Evolutionary conservation across 345 rosid species (phyloP).

Genomic region (Corchorus olitorius): DNA sequence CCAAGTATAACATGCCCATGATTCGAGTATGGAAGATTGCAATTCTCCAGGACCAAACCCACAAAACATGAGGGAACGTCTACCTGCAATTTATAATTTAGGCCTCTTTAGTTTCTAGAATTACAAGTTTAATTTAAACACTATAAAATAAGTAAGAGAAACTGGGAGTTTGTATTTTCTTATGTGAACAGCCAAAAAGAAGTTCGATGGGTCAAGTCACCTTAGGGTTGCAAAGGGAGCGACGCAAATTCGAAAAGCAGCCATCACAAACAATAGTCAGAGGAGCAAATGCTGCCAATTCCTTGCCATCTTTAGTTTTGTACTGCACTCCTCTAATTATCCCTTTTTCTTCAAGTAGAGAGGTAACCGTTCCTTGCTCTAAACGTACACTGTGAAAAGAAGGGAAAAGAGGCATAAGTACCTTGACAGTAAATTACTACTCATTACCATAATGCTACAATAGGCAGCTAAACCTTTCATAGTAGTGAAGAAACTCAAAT

Average conservation of each 20-base stretch:
- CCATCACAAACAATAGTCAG: constrained; percentile 83
- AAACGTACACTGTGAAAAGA: constrained; percentile 49
- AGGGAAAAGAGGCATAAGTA: background rate
- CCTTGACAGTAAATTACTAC: background rate
- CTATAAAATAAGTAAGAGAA: background rate
- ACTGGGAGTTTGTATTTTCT: background rate
- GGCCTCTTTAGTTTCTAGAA: background rate
- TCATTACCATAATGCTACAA: background rate
- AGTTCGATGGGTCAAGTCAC: constrained; percentile 29
- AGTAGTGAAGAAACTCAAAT: background rate
- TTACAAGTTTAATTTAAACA: background rate
- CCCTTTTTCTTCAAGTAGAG: constrained; percentile 68
- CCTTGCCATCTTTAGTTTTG: constrained; percentile 62
- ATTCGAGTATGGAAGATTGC: constrained; percentile 60
- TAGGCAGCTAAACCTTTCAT: constrained; percentile 4
- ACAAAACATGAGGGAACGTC: constrained; percentile 67
- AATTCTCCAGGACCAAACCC: constrained; percentile 62
- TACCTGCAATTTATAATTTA: constrained; percentile 38
- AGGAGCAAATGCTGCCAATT: constrained; percentile 56
- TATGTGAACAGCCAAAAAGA: background rate
- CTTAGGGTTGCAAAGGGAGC: constrained; percentile 72
- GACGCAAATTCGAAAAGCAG: constrained; percentile 80
- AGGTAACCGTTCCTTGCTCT: constrained; percentile 77
- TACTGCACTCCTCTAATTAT: constrained; percentile 72
- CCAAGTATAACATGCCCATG: constrained; percentile 56